Base-by-base conservation (phyloP, 306 rosid genomes). In the Fagus sylvatica region DNA sequence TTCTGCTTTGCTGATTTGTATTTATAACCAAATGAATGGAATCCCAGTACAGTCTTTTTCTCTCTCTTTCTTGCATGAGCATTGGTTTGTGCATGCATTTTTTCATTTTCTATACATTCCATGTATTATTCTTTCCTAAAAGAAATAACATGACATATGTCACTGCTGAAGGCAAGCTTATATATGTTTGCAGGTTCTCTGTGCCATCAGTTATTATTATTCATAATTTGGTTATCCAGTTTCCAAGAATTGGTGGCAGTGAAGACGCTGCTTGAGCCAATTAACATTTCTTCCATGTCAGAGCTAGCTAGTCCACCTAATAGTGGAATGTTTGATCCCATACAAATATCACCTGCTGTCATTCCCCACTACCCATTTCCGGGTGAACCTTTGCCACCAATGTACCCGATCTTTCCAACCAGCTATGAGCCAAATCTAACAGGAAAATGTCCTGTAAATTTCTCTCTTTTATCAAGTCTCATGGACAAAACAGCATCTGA, bases 341-440 rank as follows among this genome's bases (percentile, higher is more conserved):
- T 91, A 81, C 93, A 91, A 73, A 96, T 96, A 87, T 96, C 99
- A 39, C 99, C 98, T 76, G 90, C 97, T 65, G 93, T 93, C 76
- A 85, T 93, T 68, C 99, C 99, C 28, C 88, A 90, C 61, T 72
- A 87, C 67, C 97, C 98, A 53, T 73, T 79, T 84, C 94, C 96
- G 73, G 81, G 69, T 16, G 90, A 85, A 69, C 73, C 97, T 71
- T 77, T 85, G 69, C 88, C 98, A 71, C 99, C 97, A 30, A 91
- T 90, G 99, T 93, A 93, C 79, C 98, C 99, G 4, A 81, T 85
- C 71, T 91, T 96, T 86, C 94, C 98, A 0, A 77, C 90, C 79
- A 85, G 89, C 87, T 96, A 88, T 66, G 89, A 90, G 36, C 99
- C 99, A 76, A 87, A 90, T 75, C 90, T 96, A 85, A 87, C 91